Evolutionary conservation across 176 grass and related monocot genomes (phyloP).

Genomic region (Raddia distichophylla): DNA sequence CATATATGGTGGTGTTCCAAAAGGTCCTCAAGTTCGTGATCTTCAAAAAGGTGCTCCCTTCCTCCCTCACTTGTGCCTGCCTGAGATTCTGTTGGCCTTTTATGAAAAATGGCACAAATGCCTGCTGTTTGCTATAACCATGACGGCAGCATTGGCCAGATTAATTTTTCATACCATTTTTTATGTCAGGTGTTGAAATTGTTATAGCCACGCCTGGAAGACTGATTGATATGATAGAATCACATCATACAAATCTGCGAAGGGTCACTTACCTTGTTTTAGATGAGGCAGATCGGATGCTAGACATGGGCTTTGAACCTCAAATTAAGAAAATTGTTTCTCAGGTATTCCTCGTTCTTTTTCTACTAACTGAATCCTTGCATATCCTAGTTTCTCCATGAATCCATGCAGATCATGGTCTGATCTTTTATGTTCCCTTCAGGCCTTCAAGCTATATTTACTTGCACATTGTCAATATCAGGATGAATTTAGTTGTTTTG

Average conservation of each 20-base stretch:
- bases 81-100: not conserved
- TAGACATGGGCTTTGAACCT: constrained; percentile 99
- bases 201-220: constrained; percentile 98
- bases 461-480: constrained; percentile 21
- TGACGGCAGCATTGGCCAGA: constrained; percentile 2
- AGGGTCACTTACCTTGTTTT: constrained; percentile 98
- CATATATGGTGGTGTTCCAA: constrained; percentile 98
- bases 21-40: constrained; percentile 98
- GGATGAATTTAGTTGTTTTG: constrained; percentile 32
- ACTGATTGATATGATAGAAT: constrained; percentile 99
- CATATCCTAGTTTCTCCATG: not conserved
- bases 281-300: constrained; percentile 95
- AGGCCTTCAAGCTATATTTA: not conserved
- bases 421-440: not conserved
- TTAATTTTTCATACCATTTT: constrained; percentile 16
- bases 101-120: not conserved
- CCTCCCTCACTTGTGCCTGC: not conserved
- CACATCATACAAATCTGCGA: constrained; percentile 92
- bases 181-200: constrained; percentile 81
- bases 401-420: constrained; percentile 1
- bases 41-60: constrained; percentile 78
- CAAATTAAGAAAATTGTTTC: constrained; percentile 99
- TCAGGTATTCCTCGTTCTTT: constrained; percentile 54
- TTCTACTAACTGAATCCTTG: not conserved
- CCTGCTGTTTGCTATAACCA: not conserved